phyloP scores from a whole-genome alignment of 208 protist genomes.

The Crithidia brevicula region DNA sequence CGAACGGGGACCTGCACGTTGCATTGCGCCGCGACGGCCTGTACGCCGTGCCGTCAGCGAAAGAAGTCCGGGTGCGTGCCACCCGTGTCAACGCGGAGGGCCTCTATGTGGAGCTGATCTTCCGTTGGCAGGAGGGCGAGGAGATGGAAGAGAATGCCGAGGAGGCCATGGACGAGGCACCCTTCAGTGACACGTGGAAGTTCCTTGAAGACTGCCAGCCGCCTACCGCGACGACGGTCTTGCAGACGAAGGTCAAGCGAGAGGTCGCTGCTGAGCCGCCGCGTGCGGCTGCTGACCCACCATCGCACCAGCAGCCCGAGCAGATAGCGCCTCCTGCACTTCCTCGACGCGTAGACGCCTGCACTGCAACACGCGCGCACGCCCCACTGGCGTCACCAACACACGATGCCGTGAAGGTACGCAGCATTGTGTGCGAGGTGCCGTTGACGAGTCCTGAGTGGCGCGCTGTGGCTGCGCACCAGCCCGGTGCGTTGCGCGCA shows the following conservation, averaged over 20 bases:
- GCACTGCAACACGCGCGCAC: not conserved
- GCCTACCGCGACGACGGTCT: conserved; percentile 5
- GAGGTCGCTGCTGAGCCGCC: not conserved
- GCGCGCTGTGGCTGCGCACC: not conserved
- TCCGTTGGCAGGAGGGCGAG: conserved; percentile 11
- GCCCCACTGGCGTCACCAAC: not conserved
- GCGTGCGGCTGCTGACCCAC: not conserved
- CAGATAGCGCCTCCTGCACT: not conserved
- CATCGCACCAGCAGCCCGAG: not conserved
- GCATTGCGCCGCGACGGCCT: conserved; percentile 17
- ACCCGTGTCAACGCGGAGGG: not conserved
- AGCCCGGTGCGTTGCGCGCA: not conserved
- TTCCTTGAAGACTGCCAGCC: conserved; percentile 16
- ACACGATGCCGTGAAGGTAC: not conserved
- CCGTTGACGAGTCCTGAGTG: conserved; percentile 9
- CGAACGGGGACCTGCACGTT: conserved; percentile 2
- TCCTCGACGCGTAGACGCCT: not conserved
- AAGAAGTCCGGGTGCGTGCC: conserved; percentile 13
- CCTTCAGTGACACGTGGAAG: conserved; percentile 16
- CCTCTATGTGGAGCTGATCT: conserved; percentile 14
- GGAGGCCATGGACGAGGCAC: conserved; percentile 19
- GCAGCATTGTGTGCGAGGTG: conserved; percentile 10
- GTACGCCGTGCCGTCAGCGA: conserved; percentile 7
- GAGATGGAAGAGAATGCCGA: conserved; percentile 6
- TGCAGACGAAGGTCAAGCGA: conserved; percentile 6